Base-by-base conservation (phyloP, 352 stramenopile species). In the Thalassiosira mediterranea region DNA sequence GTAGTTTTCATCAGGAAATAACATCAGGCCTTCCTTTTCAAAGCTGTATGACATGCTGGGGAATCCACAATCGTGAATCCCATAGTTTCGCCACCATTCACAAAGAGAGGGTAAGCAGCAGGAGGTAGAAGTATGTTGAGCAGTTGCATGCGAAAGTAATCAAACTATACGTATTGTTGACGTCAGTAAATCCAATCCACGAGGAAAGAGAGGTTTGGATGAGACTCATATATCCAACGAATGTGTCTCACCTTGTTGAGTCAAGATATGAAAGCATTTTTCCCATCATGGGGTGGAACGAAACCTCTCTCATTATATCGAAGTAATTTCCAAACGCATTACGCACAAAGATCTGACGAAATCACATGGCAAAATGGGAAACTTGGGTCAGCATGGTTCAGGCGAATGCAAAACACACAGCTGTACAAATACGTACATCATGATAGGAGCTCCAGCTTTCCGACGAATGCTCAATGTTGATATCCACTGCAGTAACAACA, bases 271-370 rank as follows among this genome's bases (percentile, higher is more conserved):
- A 77, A 0, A 93, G 57, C 38, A 84, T 78, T 26, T 76, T 48
- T 23, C 62, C 81, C 87, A 93, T 93, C 0, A 89, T 8, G 5
- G 82, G 73, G 29, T 29, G 76, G 19, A 62, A 63, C 3, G 29
- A 53, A 2, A 70, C 32, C 40, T 90, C 79, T 5, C 61, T 57
- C 11, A 93, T 54, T n/a, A 93, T 74, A 31, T 90, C 78, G 31
- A 62, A 23, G 32, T 84, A 90, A 37, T 83, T 90, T 19, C 87
- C 87, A 62, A 93, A 90, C 7, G 80, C 83, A 72, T 91, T 47
- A 2, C 66, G 49, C 3, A 91, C 87, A 72, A 92, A 89, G 47
- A 90, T 90, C n/a, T n/a, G n/a, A n/a, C n/a, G n/a, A n/a, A n/a
- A n/a, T n/a, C n/a, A n/a, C n/a, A n/a, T n/a, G n/a, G n/a, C n/a